These are phyloP conservation scores for Arxiozyma slooffiae DNA, from an alignment of 1,139 yeast genomes.

Conservation along the genomic window DNA sequence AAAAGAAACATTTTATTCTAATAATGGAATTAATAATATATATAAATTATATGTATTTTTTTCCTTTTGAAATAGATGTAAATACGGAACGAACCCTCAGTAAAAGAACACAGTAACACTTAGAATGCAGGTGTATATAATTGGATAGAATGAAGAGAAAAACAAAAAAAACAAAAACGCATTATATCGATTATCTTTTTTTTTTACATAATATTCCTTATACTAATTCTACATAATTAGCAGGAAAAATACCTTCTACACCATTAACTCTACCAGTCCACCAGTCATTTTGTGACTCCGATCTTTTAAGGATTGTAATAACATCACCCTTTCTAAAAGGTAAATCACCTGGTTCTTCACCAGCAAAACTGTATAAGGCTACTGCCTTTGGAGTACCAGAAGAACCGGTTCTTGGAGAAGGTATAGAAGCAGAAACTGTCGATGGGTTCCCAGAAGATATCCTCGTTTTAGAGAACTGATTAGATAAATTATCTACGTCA, in stretches of 20 bases:
- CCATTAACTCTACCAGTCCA: conserved; percentile 93
- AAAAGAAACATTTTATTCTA: neutral
- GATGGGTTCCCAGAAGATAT: conserved; percentile 25
- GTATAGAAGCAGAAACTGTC: conserved; percentile 31
- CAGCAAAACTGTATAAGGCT: conserved; percentile 80
- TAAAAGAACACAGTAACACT: neutral
- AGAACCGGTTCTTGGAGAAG: conserved; percentile 14
- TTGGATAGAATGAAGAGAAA: neutral
- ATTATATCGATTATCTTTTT: no score
- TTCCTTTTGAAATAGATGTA: conserved; percentile 85
- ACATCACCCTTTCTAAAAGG: conserved; percentile 92
- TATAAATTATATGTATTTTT: neutral
- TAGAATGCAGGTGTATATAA: neutral
- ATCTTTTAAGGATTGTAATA: conserved; percentile 75
- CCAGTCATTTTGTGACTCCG: conserved; percentile 94
- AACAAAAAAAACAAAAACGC: no score
- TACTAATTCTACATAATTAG: conserved; percentile 84
- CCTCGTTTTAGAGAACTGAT: conserved; percentile 27
- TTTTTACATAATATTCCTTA: conserved; percentile 38
- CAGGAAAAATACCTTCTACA: conserved; percentile 87
- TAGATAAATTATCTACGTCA: conserved; percentile 29
- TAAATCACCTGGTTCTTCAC: conserved; percentile 79
- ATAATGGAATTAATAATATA: neutral
- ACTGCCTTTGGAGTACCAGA: conserved; percentile 65
- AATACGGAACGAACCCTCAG: neutral